Evolutionary conservation across 441 rosid species (phyloP).

Genomic region (Kokia cookei): DNA sequence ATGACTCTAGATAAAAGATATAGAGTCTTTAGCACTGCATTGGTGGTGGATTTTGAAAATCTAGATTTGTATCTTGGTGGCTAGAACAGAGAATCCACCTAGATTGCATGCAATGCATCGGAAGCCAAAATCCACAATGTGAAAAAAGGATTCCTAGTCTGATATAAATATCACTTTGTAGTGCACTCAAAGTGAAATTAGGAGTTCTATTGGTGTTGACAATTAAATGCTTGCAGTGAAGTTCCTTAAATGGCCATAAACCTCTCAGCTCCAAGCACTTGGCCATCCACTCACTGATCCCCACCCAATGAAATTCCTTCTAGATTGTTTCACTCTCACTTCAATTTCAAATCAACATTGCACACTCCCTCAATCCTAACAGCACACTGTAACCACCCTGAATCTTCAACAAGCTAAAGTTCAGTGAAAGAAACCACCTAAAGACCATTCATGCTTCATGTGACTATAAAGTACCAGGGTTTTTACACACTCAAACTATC

Average conservation of each 20-base stretch:
- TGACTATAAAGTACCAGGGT: not conserved
- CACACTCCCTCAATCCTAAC: not conserved
- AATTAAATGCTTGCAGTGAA: not conserved
- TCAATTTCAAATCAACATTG: not conserved
- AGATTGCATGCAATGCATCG: not conserved
- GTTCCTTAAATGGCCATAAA: not conserved
- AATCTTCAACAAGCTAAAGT: not conserved
- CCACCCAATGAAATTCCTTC: not conserved
- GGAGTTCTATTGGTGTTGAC: not conserved
- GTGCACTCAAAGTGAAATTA: not conserved
- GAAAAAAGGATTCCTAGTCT: not conserved
- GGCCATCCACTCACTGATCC: not conserved
- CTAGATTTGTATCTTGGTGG: not conserved
- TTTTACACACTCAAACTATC: not conserved
- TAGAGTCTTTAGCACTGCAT: not conserved
- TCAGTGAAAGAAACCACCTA: not conserved
- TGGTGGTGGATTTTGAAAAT: not conserved
- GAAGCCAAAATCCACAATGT: not conserved
- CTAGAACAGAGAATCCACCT: not conserved
- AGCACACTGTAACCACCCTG: not conserved
- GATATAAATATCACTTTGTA: not conserved
- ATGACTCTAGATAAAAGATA: not conserved
- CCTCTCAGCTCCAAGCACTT: not conserved
- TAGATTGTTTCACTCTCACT: not conserved
- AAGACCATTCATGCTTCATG: not conserved